A percentile compares a stretch with the other conserved stretches of the same genome.
These are phyloP conservation scores for Herpetomonas tarakana DNA, from an alignment of 208 protist species.

Conservation along the genomic window DNA sequence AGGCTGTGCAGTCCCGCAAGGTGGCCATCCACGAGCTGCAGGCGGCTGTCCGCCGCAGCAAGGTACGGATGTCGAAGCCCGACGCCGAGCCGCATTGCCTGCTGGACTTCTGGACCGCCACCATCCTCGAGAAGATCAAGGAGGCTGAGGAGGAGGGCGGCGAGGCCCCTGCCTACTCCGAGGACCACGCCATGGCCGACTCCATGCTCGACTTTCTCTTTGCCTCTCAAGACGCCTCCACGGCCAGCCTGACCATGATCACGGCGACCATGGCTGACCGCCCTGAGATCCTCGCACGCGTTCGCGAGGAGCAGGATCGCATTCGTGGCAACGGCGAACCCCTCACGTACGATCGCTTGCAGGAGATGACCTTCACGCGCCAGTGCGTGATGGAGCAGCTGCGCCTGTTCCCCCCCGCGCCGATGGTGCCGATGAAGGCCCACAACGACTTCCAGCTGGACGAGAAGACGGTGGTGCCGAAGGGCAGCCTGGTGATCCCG, in stretches of 20 bases:
- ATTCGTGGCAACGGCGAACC: constrained; percentile 78
- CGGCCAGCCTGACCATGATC: constrained; percentile 85
- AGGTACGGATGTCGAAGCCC: constrained; percentile 64
- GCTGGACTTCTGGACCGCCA: constrained; percentile 91
- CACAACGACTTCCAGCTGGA: constrained; percentile 77
- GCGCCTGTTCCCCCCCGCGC: constrained; percentile 69
- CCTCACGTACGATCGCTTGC: constrained; percentile 78
- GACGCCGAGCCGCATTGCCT: constrained; percentile 85
- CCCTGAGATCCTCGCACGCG: constrained; percentile 82
- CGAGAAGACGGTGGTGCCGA: constrained; percentile 78
- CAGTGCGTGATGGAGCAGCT: constrained; percentile 85
- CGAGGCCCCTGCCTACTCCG: constrained; percentile 62
- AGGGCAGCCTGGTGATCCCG: constrained; percentile 90
- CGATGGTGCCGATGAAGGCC: constrained; percentile 83
- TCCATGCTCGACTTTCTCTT: constrained; percentile 94
- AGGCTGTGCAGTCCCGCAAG: constrained; percentile 86
- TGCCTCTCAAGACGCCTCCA: constrained; percentile 88
- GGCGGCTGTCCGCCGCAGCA: constrained; percentile 74
- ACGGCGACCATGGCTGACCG: constrained; percentile 85
- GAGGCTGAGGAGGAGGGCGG: constrained; percentile 71
- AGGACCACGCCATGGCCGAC: constrained; percentile 87
- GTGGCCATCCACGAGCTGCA: constrained; percentile 80
- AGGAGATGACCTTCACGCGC: constrained; percentile 89
- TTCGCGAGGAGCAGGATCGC: constrained; percentile 84
- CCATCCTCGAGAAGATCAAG: constrained; percentile 57